Evolutionary conservation across 2,329 filamentous ascomycete species (phyloP), one percentile per base, ranked within the genome.

Genomic region (Spiromastix sp.): DNA sequence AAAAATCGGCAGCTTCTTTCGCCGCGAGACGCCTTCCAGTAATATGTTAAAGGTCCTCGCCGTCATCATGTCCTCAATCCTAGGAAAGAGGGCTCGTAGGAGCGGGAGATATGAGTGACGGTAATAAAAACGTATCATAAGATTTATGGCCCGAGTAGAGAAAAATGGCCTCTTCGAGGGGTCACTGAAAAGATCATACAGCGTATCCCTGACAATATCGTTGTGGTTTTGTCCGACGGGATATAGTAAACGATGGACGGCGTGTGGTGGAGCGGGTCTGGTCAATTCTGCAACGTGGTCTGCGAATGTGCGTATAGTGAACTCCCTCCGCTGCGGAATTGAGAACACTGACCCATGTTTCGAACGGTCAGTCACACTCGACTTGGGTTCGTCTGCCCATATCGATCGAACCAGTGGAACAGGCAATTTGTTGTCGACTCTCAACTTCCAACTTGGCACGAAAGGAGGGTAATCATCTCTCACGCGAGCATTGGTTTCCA

Each of bases 1-100:
- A 34, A 68, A 68, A 11, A 49, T 48, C 9, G 41, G 43, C n/a
- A 63, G 43, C 44, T 68, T 55, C 32, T 57, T 54, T 15, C 46
- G 48, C 32, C 48, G 49, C 9, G 63, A 63, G 17, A 57, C 51
- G 15, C 48, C 49, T 27, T 48, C 46, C 25, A 70, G 43, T 32
- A 70, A 46, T 29, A 66, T 60, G 32, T 68, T 68, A 43, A 60
- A 67, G 4, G 60, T 63, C 25, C 63, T 57, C 4, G 54, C 48
- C 2, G 56, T 56, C 20, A 57, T 50, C 16, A 60, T 43, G 30
- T 56, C 48, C 33, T 61, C 54, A 38, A 58, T 53, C 11, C 36
- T 46, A 11, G 49, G 42, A 32, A 65, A 59, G 5, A 68, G 41
- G 2, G 37, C 22, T 22, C 54, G 53, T 10, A 57, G 55, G 33